Evolutionary conservation across 225 moss, liverwort and hornwort genomes (phyloP), one percentile per base, ranked within the genome.

Genomic region (Pseudisothecium myosuroides): DNA sequence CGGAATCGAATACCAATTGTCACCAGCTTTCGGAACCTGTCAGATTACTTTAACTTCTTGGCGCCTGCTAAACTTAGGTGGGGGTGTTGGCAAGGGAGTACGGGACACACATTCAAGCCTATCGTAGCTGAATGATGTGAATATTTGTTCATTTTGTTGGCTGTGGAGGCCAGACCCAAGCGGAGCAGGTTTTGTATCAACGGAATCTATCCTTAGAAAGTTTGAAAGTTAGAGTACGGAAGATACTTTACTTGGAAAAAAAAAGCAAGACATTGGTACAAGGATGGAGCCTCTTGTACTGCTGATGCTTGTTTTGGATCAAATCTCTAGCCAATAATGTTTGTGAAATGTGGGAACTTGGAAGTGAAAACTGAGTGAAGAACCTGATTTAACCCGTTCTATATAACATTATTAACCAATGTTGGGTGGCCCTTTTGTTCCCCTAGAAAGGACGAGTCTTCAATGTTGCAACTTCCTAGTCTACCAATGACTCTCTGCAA

Each of bases 361-460:
- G 14, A 47, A 43, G 80, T 28, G 17, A 47, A 81, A 68, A 67
- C 5, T 14, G 23, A 72, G 49, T 11, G 36, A 47, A 43, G 34
- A 79, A 39, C 7, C 7, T 59, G 5, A 9, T 9, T 39, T 72
- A 6, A 7, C 14, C 6, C 15, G n/a, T n/a, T n/a, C 32, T 34
- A 36, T 11, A 19, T 20, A 36, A 6, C 11, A 39, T 9, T 41
- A 14, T 12, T 4, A 13, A 39, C 4, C 22, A 68, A 68, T 7
- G 7, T 22, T 22, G 7, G n/a, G 2, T 8, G 12, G 37, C 11
- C 7, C 2, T 12, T 68, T 68, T n/a, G 6, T 37, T 67, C 37
- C 20, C 4, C 12, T 3, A 11, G 8, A 7, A 12, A n/a, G n/a
- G 4, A 22, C 0, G n/a, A n/a, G n/a, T 2, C 11, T 3, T 36